Evolutionary conservation across 345 rosid genomes (phyloP).

Genomic region (Eutrema japonicum): DNA sequence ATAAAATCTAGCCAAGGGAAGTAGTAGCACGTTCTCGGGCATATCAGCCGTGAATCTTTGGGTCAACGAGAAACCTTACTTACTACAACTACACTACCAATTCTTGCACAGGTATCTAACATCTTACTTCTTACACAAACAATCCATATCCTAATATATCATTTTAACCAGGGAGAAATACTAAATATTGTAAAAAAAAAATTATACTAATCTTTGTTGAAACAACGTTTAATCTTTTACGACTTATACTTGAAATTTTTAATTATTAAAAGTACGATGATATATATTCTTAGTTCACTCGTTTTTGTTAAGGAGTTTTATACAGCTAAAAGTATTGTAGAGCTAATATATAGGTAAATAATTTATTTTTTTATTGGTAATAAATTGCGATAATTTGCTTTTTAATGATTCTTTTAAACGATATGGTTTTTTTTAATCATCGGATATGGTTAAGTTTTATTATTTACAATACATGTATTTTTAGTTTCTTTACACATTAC

Average conservation of each 20-base stretch:
- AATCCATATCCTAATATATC: background rate
- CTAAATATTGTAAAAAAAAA: too few relatives aligned
- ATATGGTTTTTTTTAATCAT: too few relatives aligned
- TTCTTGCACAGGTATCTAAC: conserved; percentile 42
- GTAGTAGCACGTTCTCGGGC: conserved; percentile 45
- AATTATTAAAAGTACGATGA: background rate
- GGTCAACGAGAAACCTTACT: conserved; percentile 55
- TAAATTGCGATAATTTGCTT: too few relatives aligned
- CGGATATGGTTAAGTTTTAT: too few relatives aligned
- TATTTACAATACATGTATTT: too few relatives aligned
- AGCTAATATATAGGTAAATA: too few relatives aligned
- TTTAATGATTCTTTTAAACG: too few relatives aligned
- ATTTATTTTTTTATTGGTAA: too few relatives aligned
- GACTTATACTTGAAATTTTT: background rate
- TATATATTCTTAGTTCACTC: background rate
- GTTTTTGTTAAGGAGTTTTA: background rate
- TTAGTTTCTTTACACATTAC: too few relatives aligned
- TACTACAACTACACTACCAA: conserved; percentile 52
- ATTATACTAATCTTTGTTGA: too few relatives aligned
- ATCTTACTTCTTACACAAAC: background rate
- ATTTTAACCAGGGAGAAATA: background rate
- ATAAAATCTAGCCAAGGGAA: conserved; percentile 63
- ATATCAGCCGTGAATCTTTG: conserved; percentile 54
- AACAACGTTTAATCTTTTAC: background rate
- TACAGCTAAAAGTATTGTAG: background rate